phyloP scores from a whole-genome alignment of 2,329 filamentous ascomycete species.

The Penicillium sclerotigenum region DNA sequence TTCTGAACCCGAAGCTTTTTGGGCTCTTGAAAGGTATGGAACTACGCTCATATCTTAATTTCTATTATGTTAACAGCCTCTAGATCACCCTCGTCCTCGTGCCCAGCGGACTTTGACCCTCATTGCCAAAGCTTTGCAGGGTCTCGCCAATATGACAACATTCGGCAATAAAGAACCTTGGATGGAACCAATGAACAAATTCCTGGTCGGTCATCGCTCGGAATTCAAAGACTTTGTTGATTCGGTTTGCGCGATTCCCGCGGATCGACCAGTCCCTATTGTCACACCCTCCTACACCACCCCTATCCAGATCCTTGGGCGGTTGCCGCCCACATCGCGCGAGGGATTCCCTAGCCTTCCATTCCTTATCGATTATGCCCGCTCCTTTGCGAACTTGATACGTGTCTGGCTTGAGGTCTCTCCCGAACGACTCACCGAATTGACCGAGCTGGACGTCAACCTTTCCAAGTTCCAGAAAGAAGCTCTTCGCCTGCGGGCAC shows the following conservation, averaged over 20 bases:
- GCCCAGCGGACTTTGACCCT: slow-evolving; percentile 86
- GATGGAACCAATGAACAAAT: slow-evolving; percentile 98
- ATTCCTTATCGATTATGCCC: slow-evolving; percentile 84
- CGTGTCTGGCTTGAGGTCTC: slow-evolving; percentile 52
- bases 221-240: slow-evolving; percentile 87
- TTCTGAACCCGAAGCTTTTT: slow-evolving; percentile 91
- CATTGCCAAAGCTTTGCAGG: slow-evolving; percentile 88
- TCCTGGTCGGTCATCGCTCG: slow-evolving; percentile 70
- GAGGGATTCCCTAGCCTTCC: slow-evolving; percentile 93
- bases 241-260: slow-evolving; percentile 75
- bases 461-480: slow-evolving; percentile 45
- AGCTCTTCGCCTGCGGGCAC: slow-evolving; percentile 42
- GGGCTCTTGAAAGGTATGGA: slow-evolving; percentile 67
- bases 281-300: slow-evolving; percentile 87
- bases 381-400: slow-evolving; percentile 79
- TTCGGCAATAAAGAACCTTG: slow-evolving; percentile 96
- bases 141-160: slow-evolving; percentile 81
- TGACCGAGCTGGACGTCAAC: slow-evolving; percentile 38
- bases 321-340: slow-evolving; percentile 72
- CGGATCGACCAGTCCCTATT: slow-evolving; percentile 61
- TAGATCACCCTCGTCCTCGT: slow-evolving; percentile 75
- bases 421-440: slow-evolving; percentile 39
- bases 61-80: slow-evolving; percentile 22
- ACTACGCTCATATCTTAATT: background rate
- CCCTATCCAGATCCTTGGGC: slow-evolving; percentile 81